Base-by-base conservation (phyloP, 1,139 yeast species). In the Pichia sp. region DNA sequence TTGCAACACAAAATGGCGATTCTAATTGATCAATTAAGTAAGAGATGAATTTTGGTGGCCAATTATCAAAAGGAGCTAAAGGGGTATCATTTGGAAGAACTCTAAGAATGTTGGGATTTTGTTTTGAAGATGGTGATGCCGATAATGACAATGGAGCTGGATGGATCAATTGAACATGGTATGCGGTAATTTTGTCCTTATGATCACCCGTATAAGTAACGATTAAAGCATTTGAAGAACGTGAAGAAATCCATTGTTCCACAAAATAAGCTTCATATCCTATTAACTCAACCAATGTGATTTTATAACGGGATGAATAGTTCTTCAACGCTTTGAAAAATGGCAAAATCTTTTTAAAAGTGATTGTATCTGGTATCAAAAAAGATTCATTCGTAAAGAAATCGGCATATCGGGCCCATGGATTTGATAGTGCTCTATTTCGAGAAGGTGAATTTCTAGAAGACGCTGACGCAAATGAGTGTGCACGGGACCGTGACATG, bases 191-290 rank as follows among this genome's bases (percentile, higher is more conserved):
- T 39, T 69, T 68, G 56, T 88, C 86, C 26, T 72, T 71, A 11
- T 77, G 65, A 60, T 88, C 86, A 3, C 97, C 97, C 0, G 97
- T 90, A 61, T 77, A 92, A 0, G 94, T 79, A 0, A 92, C 79
- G 25, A 90, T 83, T 8, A 85, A 74, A 0, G 83, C 73, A 34
- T 87, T 81, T 23, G 80, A 69, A 47, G 76, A 74, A 38, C 97
- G 70, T 49, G 81, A 82, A 39, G 84, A 75, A 3, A 86, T 83
- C 97, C 98, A 92, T 65, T 90, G 97, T 62, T 92, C 97, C 13
- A 90, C 95, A 43, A 92, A 71, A 60, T 92, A 92, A 26, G 86
- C 76, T 63, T 92, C 97, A 62, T 85, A 87, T 1, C 97, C 97
- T 1, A 70, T 58, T 7, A 80, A 70, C 18, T 67, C 68, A 1